Evolutionary conservation across 2,329 filamentous ascomycete genomes (phyloP), one percentile per base, ranked within the genome.

Genomic region (Trichoderma sp.): DNA sequence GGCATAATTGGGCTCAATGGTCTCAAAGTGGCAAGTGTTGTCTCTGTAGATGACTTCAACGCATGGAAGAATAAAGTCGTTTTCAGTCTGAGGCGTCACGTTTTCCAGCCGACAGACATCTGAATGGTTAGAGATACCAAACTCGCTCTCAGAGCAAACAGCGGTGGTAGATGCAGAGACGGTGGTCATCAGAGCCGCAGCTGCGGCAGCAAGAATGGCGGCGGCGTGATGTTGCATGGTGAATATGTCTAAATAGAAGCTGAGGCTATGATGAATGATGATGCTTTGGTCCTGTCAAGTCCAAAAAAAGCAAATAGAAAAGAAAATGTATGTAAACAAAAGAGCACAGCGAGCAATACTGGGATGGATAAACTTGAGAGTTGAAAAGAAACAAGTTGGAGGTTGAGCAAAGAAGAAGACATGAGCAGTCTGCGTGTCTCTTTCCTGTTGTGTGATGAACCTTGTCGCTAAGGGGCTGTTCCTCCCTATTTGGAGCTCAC

Each of bases 31-130:
- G 72, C 78, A 81, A n/a, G 72, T 69, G 0, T 69, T 60, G 70
- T 78, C 77, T 62, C 80, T 77, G 65, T 69, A 73, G 62, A 69
- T 68, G 62, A 79, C 75, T 47, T 75, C 72, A 59, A 76, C 68
- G 69, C 78, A 80, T 19, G 77, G 78, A 19, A 76, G 74, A 19
- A 73, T 27, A 19, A 29, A 29, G 7, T 62, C 70, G 62, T 35
- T 19, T 47, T 47, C 13, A 62, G 72, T 33, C n/a, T 58, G 33
- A 69, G 73, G 37, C 4, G 43, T 71, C 69, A 63, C 14, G 37
- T 19, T 29, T 13, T 47, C 19, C 7, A 24, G 27, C 16, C 37
- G 21, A 29, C 59, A 40, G 1, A 66, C n/a, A 14, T 29, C 21
- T 24, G 35, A n/a, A 8, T 40, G 49, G 13, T 49, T 49, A 7